Evolutionary conservation across 352 stramenopile species (phyloP).

Genomic region (Globisporangium alternatum): DNA sequence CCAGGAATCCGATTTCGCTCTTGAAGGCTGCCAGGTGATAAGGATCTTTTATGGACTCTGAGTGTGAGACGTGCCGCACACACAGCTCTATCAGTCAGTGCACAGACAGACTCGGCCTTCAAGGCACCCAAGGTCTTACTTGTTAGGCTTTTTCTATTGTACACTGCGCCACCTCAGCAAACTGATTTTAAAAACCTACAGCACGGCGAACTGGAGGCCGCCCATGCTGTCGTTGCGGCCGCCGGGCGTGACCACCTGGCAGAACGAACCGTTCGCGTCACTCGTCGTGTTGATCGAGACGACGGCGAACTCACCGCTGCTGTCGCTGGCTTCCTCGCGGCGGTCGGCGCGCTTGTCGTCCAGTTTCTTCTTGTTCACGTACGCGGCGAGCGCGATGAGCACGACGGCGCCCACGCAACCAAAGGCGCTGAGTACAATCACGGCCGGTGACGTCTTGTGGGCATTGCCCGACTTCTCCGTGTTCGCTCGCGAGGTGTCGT

Average conservation of each 20-base stretch:
- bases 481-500: conserved; percentile 10
- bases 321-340: conserved; percentile 12
- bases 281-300: neutral
- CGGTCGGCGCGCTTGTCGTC: conserved; percentile 21
- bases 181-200: neutral
- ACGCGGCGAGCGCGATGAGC: conserved; percentile 24
- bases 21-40: too few relatives aligned
- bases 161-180: neutral
- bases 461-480: conserved; percentile 2
- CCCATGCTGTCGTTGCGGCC: neutral
- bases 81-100: neutral
- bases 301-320: conserved; percentile 1
- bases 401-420: conserved; percentile 22
- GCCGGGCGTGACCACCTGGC: conserved; percentile 21
- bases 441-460: conserved; percentile 23
- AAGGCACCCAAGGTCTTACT: neutral
- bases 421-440: conserved; percentile 26
- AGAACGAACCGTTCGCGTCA: conserved; percentile 22
- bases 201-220: neutral
- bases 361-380: conserved; percentile 27
- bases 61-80: neutral
- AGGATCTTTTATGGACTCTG: neutral
- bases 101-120: neutral
- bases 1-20: neutral
- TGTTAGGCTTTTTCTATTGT: neutral